phyloP scores from a whole-genome alignment of 257 asterid genomes.

The Vinca minor region DNA sequence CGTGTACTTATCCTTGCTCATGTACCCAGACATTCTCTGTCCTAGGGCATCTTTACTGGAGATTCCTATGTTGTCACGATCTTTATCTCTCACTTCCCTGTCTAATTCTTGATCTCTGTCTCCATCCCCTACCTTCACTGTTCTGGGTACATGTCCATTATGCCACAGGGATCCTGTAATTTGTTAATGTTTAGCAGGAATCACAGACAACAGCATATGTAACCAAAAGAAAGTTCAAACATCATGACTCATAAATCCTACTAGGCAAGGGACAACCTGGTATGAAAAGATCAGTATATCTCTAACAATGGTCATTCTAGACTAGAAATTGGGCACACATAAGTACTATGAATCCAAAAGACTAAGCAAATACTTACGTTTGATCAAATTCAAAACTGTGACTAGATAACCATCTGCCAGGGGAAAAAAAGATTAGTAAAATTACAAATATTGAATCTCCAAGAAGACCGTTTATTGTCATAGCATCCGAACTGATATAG shows the following conservation, averaged over 20 bases:
- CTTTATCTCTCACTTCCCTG: constrained; percentile 45
- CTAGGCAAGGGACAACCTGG: constrained; percentile 7
- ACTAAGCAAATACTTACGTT: constrained; percentile 13
- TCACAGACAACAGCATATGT: neutral
- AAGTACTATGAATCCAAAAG: constrained; percentile 3
- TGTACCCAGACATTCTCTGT: constrained; percentile 48
- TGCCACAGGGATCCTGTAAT: constrained; percentile 54
- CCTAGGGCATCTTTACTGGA: constrained; percentile 43
- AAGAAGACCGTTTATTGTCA: neutral
- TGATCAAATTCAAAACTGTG: constrained; percentile 11
- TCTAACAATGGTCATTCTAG: neutral
- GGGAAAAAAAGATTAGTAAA: constrained; percentile 4
- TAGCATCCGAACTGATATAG: neutral
- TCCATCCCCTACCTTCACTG: constrained; percentile 40
- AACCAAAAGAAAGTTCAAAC: constrained; percentile 5
- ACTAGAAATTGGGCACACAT: constrained; percentile 4
- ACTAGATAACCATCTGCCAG: constrained; percentile 26
- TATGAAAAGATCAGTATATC: constrained; percentile 3
- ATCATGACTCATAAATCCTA: neutral
- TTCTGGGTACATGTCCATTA: constrained; percentile 36
- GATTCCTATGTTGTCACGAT: constrained; percentile 38
- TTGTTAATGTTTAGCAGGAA: constrained; percentile 14
- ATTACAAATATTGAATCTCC: constrained; percentile 7
- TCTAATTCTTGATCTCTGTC: constrained; percentile 42
- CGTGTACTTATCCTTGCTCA: constrained; percentile 62